Percentiles rank a stretch among this genome's conserved stretches.
Conservation (phyloP, 805 yeast species). For the Metschnikowia similis region DNA sequence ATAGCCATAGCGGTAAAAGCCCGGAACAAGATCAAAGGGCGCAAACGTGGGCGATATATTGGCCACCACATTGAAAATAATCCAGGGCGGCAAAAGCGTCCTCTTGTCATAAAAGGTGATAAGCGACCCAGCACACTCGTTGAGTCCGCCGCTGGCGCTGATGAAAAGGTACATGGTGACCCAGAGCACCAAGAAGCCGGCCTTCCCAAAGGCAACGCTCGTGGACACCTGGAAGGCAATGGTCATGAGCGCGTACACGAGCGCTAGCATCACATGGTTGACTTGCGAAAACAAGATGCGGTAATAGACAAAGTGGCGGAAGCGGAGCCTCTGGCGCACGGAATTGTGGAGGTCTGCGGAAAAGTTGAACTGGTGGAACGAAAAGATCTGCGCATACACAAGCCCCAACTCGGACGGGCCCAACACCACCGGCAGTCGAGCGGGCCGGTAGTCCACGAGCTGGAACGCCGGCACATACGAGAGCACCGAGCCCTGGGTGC, state of each 20-base stretch:
- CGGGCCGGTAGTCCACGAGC: conserved; percentile 20
- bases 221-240: conserved; percentile 29
- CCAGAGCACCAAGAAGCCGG: conserved; percentile 34
- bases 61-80: conserved; percentile 26
- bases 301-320: conserved; percentile 24
- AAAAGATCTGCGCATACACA: conserved; percentile 28
- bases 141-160: conserved; percentile 25
- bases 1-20: conserved; percentile 32
- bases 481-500: conserved; percentile 12
- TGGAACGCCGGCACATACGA: conserved; percentile 22
- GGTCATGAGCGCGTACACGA: conserved; percentile 28
- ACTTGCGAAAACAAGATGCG: conserved; percentile 28
- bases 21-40: conserved; percentile 30
- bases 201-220: conserved; percentile 23
- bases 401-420: conserved; percentile 34
- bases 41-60: conserved; percentile 32
- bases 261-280: conserved; percentile 25
- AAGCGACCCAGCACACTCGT: conserved; percentile 23
- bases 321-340: conserved; percentile 20
- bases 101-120: conserved; percentile 18
- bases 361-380: conserved; percentile 34
- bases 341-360: conserved; percentile 22
- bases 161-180: conserved; percentile 26
- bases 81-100: conserved; percentile 25
- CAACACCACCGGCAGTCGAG: conserved; percentile 19